A percentile compares a stretch with the other conserved stretches of the same genome.
phyloP scores from a whole-genome alignment of 2,329 filamentous ascomycete genomes.

The Nothopassalora personata region DNA sequence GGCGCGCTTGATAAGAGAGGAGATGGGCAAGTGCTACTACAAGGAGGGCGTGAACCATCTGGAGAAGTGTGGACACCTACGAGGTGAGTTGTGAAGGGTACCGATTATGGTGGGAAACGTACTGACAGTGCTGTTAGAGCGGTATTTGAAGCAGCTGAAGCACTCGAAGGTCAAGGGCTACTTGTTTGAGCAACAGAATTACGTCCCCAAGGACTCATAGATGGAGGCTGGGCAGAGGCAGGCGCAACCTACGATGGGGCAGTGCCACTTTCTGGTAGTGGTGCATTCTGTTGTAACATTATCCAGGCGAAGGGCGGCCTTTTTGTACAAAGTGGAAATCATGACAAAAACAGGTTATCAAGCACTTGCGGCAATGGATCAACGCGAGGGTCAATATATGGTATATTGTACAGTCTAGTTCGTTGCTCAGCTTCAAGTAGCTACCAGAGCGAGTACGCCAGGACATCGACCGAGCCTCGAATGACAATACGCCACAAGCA shows the following conservation, averaged over 20 bases:
- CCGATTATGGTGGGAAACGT: neutral
- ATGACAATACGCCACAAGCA: no score
- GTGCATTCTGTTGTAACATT: neutral
- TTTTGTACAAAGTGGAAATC: neutral
- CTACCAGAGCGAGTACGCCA: no score
- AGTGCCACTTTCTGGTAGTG: neutral
- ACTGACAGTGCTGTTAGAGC: slow-evolving; percentile 48
- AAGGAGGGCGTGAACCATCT: slow-evolving; percentile 80
- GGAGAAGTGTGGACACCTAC: slow-evolving; percentile 75
- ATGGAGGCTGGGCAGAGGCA: neutral
- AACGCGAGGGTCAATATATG: neutral
- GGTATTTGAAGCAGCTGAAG: slow-evolving; percentile 73
- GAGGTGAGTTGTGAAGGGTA: slow-evolving; percentile 56
- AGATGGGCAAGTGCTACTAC: slow-evolving; percentile 81
- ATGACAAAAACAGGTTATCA: neutral
- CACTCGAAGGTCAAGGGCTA: slow-evolving; percentile 73
- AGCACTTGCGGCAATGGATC: neutral
- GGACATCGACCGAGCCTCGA: no score
- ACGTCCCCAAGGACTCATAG: slow-evolving; percentile 33
- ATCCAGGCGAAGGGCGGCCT: neutral
- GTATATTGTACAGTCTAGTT: no score
- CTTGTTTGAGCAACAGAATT: slow-evolving; percentile 74
- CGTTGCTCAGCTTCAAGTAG: neutral
- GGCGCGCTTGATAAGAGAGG: slow-evolving; percentile 73
- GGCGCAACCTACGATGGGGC: neutral